phyloP scores from a whole-genome alignment of 192 early-diverging fungal species.

The Cladochytrium replicatum region DNA sequence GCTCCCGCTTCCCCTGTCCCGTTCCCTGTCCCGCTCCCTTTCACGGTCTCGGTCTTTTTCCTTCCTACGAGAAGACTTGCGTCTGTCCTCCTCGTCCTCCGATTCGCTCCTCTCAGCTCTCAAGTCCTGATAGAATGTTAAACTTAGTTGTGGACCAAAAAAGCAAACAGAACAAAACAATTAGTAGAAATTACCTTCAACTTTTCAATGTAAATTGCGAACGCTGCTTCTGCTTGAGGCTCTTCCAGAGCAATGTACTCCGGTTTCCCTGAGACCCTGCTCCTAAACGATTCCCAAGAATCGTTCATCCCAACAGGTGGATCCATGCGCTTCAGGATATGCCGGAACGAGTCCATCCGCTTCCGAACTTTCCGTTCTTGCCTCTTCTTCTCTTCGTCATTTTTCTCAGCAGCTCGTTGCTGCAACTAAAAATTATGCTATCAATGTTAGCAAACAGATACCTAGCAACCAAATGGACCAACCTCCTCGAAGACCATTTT shows the following conservation, averaged over 20 bases:
- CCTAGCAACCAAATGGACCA: not conserved
- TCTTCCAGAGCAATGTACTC: conserved; percentile 67
- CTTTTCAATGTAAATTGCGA: conserved; percentile 59
- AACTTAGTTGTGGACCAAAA: not conserved
- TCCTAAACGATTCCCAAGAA: conserved; percentile 57
- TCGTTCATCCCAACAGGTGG: conserved; percentile 48
- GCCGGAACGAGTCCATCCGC: conserved; percentile 69
- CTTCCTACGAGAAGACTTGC: conserved; percentile 10
- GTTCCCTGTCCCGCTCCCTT: conserved; percentile 19
- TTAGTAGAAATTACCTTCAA: conserved; percentile 31
- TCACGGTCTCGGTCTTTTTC: conserved; percentile 26
- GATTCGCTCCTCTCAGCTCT: conserved; percentile 18
- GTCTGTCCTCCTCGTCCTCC: conserved; percentile 10
- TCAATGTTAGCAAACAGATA: not conserved
- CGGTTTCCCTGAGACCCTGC: conserved; percentile 31
- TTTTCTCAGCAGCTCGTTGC: conserved; percentile 41
- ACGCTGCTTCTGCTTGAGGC: conserved; percentile 52
- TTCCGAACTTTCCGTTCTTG: conserved; percentile 58
- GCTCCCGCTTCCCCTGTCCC: conserved; percentile 9
- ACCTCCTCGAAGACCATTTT: conserved; percentile 26
- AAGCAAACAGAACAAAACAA: not conserved
- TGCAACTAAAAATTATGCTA: conserved; percentile 29
- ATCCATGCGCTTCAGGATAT: conserved; percentile 53
- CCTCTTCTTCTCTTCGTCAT: conserved; percentile 63
- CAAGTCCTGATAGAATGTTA: not conserved